These are phyloP conservation scores for Aspergillus sp. DNA, from an alignment of 2,329 filamentous ascomycete genomes.

Conservation along the genomic window DNA sequence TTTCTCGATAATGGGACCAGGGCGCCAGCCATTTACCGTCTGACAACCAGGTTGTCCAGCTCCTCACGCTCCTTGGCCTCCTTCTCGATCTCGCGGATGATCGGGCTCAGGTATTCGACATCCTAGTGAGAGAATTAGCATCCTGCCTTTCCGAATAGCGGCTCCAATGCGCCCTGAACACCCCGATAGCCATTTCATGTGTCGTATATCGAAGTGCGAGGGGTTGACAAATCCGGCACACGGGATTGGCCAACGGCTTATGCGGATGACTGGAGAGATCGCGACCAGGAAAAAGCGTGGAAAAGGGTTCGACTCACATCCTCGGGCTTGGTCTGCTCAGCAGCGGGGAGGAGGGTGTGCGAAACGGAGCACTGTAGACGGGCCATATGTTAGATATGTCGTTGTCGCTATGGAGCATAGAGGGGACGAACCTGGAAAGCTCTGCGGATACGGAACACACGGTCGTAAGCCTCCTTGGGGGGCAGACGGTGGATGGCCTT, in stretches of 20 bases:
- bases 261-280: slow-evolving; percentile 25
- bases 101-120: slow-evolving; percentile 62
- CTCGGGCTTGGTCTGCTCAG: slow-evolving; percentile 66
- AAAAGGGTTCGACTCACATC: slow-evolving; percentile 51
- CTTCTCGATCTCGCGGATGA: slow-evolving; percentile 68
- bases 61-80: slow-evolving; percentile 67
- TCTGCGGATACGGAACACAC: slow-evolving; percentile 93
- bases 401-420: slow-evolving; percentile 5
- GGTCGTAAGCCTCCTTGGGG: slow-evolving; percentile 90
- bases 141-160: background rate
- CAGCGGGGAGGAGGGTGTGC: slow-evolving; percentile 63
- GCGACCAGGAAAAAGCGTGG: slow-evolving; percentile 10
- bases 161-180: background rate
- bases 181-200: background rate
- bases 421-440: slow-evolving; percentile 73
- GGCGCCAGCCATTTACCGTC: slow-evolving; percentile 37
- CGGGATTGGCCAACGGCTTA: slow-evolving; percentile 33
- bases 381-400: slow-evolving; percentile 19
- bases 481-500: slow-evolving; percentile 86
- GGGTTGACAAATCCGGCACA: slow-evolving; percentile 36
- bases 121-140: slow-evolving; percentile 50
- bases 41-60: slow-evolving; percentile 65
- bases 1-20: slow-evolving; percentile 21
- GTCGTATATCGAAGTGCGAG: slow-evolving; percentile 4
- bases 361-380: slow-evolving; percentile 61